Base-by-base conservation (phyloP, 2,329 filamentous ascomycete species). In the Aspergillus sp. region DNA sequence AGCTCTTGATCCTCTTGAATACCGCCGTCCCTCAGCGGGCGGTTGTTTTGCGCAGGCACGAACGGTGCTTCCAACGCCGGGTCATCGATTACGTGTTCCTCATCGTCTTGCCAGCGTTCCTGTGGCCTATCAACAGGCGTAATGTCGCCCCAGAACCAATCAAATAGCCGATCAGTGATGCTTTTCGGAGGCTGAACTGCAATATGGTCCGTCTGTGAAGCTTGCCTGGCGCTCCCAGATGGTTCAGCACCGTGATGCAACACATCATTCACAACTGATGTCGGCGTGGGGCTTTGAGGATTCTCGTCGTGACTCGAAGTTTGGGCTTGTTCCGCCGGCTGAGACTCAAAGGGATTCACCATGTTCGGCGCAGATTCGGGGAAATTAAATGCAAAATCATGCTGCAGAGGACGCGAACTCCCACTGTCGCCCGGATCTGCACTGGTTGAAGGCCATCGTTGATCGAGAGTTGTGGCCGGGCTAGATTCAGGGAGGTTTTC, bases 31-130 rank as follows among this genome's bases (percentile, higher is more conserved):
- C 49, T 58, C 16, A 53, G 57, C 8, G 53, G 64, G 19, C 64
- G 60, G 10, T 62, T 61, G 27, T 61, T 63, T 38, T 62, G 60
- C 40, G 72, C 63, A 17, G 71, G 71, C 0, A 77, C 71, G 43
- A 80, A 77, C 1, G 72, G 75, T 10, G 69, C 69, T 53, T 82
- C 77, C 17, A 71, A 65, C 5, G 67, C 71, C 15, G 76, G 59
- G 36, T 79, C 69, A 38, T 74, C 66, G 14, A 78, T 69, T 15
- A 76, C 58, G 28, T 74, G 72, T 32, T 78, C 78, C 41, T 78
- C 76, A 33, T 78, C 67, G 8, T 60, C 64, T 11, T 51, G 60
- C 31, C 59, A 55, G 24, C 57, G 58, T 35, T 73, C 61, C 37
- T 63, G 56, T 22, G 29, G 34, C 36, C 42, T 37, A 8, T 47